Base-by-base conservation (phyloP, 1,284 basidiomycete species). In the Peniophora sp. region DNA sequence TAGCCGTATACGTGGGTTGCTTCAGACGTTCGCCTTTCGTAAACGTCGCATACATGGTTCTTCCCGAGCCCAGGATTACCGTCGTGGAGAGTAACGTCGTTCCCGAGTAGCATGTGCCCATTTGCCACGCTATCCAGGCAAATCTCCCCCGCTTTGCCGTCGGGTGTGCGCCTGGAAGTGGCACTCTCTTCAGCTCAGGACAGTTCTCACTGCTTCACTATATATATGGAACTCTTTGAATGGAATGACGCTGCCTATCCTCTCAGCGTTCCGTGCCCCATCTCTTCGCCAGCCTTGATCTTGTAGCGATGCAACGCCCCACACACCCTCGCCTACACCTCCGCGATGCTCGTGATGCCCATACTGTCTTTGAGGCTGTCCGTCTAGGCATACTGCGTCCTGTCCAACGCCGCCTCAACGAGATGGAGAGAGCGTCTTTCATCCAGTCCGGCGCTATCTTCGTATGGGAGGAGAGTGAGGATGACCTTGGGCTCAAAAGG, bases 381-480 rank as follows among this genome's bases (percentile, higher is more conserved):
- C 73, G 78, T 2, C 70, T 72, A 59, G 78, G 80, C 24, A 64
- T 72, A 51, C 67, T 82, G 16, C 67, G 66, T 45, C 73, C 74
- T 14, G 72, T 80, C 35, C 63, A 67, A 27, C 70, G 79, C 23
- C 72, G 79, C 36, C 69, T 83, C 48, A 81, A 83, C 61, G 79
- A 82, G 58, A 66, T 72, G 48, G 81, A 85, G 58, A 65, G 81
- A 47, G 67, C 71, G 10, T 73, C 66, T 52, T 75, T 72, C 57
- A 79, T 85, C 55, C 71, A 69, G 48, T 78, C 81, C 11, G 81
- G 82, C 2, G 73, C 80, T 6, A 70, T 83, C 19, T 83, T 83
- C 60, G 78, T 83, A 51, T 83, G 81, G 81, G 75, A 81, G 59
- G 80, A 83, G 64, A 75, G 75, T 56, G 79, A 81, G 50, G 79